Base-by-base conservation (phyloP, 495 filamentous ascomycete genomes). In the Penicillium maclennaniae region DNA sequence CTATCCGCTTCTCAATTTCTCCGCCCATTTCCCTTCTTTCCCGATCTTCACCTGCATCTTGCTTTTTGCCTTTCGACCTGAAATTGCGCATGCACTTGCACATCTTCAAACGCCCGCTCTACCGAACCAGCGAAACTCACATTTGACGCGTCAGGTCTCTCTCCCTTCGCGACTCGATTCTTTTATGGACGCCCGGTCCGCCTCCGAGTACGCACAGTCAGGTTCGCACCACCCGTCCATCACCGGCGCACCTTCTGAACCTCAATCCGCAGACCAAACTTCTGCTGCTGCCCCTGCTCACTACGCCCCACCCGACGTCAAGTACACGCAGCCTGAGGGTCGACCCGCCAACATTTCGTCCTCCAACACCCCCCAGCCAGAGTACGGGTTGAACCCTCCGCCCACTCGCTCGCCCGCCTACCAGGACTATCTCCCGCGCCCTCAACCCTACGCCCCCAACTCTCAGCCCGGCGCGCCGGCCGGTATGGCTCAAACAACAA, bases 401-500 rank as follows among this genome's bases (percentile, higher is more conserved):
- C 64, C 69, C 26, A 82, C 88, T 57, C 87, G 89, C 67, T 91
- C 90, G 56, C 78, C 84, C 68, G 79, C 85, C 45, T 91, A 90
- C 62, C 85, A 86, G 62, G 89, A 93, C 57, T 90, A 91, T 69
- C 80, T 90, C 62, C 77, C 71, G 71, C 74, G 71, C 57, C 77
- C 71, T 49, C 77, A 85, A 58, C 79, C 83, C 61, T 89, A 89
- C 76, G 82, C 83, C 60, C 78, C 87, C 53, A 84, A 82, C 79
- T 86, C 82, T 65, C 85, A 87, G 64, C 79, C 80, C 69, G 84
- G 79, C 78, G 84, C 85, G 76, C 88, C 38, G 38, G 38, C 86
- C 85, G 85, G 84, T 85, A 96, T 96, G 92, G 88, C 90, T 81
- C 89, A 95, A 87, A 78, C 89, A 86, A 85, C 87, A 87, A 96